Base-by-base conservation (phyloP, 179 eudicot species). In the Spergularia azorica region DNA sequence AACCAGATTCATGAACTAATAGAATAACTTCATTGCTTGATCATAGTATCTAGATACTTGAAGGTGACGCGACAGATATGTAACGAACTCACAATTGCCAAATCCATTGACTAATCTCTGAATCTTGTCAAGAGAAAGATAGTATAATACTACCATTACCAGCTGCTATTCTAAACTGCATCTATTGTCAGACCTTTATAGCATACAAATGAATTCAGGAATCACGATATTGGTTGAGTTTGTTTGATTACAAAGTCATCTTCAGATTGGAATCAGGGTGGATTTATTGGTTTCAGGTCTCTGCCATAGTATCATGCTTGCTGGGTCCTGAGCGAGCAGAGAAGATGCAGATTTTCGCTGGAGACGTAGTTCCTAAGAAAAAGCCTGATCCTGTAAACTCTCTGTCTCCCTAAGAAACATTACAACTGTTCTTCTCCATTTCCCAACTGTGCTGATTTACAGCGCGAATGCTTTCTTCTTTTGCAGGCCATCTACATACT, bases 351-450 rank as follows among this genome's bases (percentile, higher is more conserved):
- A 93, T 95, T 66, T 95, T 85, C 80, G 99, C 99, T 0, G 99
- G 99, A 70, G 99, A 95, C 78, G 97, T 95, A 59, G 99, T 95
- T 79, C 99, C 98, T 72, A 86, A 88, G 70, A 95, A 95, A 86
- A 95, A 95, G 87, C 99, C 98, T 54, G 99, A 95, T 82, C 99
- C 97, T 0, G 99, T 95, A 91, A 79, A 67, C 9, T 32, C 56
- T 74, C 39, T 26, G 32, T 2, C 32, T 63, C 61, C 16, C 9
- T 50, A 1, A 1, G 26, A 13, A 0, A 63, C 18, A 6, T 8
- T 39, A 52, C 32, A 26, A 26, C 32, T 55, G 48, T 32, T 59
- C 17, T 48, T 41, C 66, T 58, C 65, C 21, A 11, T 20, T 61
- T 61, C 9, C 39, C 0, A 3, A 62, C 12, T 67, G 9, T 11